Percentiles rank a stretch among this genome's conserved stretches.
Evolutionary conservation across 2,329 filamentous ascomycete species (phyloP).

Genomic region (Trichoderma koningiopsis): DNA sequence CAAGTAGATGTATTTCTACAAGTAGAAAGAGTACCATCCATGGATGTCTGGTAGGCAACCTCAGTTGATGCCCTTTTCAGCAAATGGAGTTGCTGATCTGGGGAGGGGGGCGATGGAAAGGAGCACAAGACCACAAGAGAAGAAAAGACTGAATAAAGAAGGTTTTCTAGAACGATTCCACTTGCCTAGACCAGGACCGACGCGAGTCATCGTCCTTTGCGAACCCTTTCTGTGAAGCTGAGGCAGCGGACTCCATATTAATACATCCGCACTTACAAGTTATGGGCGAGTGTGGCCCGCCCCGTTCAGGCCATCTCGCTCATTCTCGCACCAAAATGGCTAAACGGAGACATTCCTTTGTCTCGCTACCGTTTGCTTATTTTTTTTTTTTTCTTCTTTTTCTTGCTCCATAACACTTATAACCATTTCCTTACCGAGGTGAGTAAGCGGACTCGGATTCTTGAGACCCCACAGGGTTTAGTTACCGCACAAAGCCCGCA

Average conservation of each 20-base stretch:
- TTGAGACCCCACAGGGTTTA: not conserved
- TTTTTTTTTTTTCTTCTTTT: not conserved
- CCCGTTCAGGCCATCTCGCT: not conserved
- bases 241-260: not conserved
- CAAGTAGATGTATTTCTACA: not conserved
- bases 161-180: not conserved
- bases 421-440: not conserved
- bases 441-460: not conserved
- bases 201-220: constrained; percentile 4
- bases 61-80: not conserved
- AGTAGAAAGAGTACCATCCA: no score
- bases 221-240: not conserved
- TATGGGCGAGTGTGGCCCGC: not conserved
- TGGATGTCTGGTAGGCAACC: not conserved
- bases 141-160: constrained; percentile 2
- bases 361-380: no score
- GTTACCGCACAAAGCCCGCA: not conserved
- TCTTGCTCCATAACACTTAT: not conserved
- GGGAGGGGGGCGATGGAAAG: not conserved
- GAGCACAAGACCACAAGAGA: not conserved
- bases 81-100: not conserved
- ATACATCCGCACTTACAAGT: not conserved
- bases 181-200: not conserved
- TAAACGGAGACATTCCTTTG: not conserved
- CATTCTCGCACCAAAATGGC: not conserved